Base-by-base conservation (phyloP, 2,329 filamentous ascomycete species). In the Trichoderma atrobrunneum region DNA sequence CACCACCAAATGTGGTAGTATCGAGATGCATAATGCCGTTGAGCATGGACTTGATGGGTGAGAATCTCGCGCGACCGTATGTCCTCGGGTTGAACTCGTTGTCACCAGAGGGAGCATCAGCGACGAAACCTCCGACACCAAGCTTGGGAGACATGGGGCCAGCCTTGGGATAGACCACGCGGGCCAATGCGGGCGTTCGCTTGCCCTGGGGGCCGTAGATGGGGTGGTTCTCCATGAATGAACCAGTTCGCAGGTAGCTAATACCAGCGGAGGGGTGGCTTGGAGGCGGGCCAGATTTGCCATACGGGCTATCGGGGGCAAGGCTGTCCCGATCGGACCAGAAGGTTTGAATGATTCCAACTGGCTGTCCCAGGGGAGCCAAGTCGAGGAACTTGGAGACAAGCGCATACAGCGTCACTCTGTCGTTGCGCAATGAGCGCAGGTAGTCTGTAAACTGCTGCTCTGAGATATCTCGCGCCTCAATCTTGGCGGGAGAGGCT, bases 311-410 rank as follows among this genome's bases (percentile, higher is more conserved):
- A 10, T 80, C 76, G 10, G 76, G 73, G 51, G 77, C 77, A 48
- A 74, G 76, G 72, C 74, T 75, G n/a, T 76, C 76, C 18, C 74
- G 73, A 14, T 75, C 72, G 5, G 76, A 75, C 39, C 78, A 72
- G 59, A 79, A 74, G 26, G 77, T 76, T 26, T 78, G 68, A 56
- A 76, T 71, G 36, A 79, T 71, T 48, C 79, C 79, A 28, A 79
- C 75, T 16, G 77, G 78, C 67, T 76, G 78, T 39, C 80, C 80
- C 24, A 90, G 78, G 1, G 88, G 88, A 2, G 87, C 87, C 18
- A 92, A 85, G 76, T 91, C 90, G 65, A 92, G 82, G 79, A 91
- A 91, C 71, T 85, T 83, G 77, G 88, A 85, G 59, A 91, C 86
- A 56, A 87, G 79, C 7, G 82, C 82, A 78, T 86, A 90, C 3